phyloP scores from a whole-genome alignment of 2,329 filamentous ascomycete species.

The Trichoderma lentiforme region DNA sequence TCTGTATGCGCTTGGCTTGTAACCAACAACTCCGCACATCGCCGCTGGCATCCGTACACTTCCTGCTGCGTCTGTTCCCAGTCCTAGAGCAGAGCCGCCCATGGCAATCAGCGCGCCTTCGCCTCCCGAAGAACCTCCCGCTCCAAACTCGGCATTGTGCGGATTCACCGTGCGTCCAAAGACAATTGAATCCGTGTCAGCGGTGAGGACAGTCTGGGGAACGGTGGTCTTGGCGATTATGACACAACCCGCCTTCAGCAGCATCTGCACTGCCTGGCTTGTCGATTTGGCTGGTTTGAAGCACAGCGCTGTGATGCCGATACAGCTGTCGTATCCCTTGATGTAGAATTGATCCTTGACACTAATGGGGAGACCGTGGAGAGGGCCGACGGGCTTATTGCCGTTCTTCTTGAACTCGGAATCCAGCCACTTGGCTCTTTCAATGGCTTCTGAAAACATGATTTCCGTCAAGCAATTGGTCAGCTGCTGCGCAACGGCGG shows the following conservation, averaged over 20 bases:
- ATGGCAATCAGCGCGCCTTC: conserved; percentile 41
- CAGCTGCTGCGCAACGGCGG: not conserved
- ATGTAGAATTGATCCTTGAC: not conserved
- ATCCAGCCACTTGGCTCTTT: not conserved
- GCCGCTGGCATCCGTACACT: not conserved
- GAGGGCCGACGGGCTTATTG: not conserved
- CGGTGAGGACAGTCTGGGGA: not conserved
- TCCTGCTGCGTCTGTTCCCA: conserved; percentile 56
- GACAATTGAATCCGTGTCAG: not conserved
- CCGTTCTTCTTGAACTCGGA: not conserved
- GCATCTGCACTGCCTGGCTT: not conserved
- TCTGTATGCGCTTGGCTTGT: not conserved
- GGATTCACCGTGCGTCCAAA: conserved; percentile 27
- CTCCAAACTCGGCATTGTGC: not conserved
- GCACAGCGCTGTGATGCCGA: not conserved
- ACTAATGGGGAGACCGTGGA: not conserved
- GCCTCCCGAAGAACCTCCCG: conserved; percentile 40
- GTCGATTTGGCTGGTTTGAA: not conserved
- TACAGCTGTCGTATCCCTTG: not conserved
- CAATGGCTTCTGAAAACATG: not conserved
- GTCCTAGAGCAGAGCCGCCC: conserved; percentile 41
- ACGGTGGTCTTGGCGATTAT: not conserved
- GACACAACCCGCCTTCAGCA: not conserved
- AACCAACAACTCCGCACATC: not conserved
- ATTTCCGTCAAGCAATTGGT: not conserved